Evolutionary conservation across 2,329 filamentous ascomycete species (phyloP), one percentile per base, ranked within the genome.

Genomic region (Magnaporthiopsis incrustans): DNA sequence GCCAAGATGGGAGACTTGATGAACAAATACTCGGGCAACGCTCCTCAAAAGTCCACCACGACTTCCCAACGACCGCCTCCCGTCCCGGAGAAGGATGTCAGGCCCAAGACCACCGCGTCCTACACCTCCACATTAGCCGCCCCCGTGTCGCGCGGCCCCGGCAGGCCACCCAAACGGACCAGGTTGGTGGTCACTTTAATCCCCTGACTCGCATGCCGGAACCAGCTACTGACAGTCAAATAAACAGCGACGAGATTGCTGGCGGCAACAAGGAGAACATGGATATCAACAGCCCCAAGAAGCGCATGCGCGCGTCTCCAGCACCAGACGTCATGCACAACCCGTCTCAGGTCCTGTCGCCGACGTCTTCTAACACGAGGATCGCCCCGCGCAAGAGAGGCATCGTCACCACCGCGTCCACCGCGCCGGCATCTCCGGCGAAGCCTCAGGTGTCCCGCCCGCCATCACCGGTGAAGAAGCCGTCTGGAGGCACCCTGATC

Each of bases 1-100:
- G 82, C 86, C 67, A 96, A 86, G 65, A 94, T 99, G 82, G 87
- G 87, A 64, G 93, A 97, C 59, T 81, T 98, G 11, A 74, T 93
- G 15, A 72, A 76, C 61, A 85, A 79, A 68, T 78, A 78, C 68
- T 65, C 70, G 18, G 65, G 76, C n/a, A 71, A 70, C 62, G 70
- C 70, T 7, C 65, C 68, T 30, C 66, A 73, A 27, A 66, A 67
- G 62, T 67, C 72, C 62, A 62, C 67, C 61, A 65, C 70, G 61
- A 64, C 70, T 58, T 50, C 71, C 71, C 63, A 68, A 68, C 69
- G 70, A 64, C 77, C 78, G 67, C 81, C 82, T 15, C 77, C 81
- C 3, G 78, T 83, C 4, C 80, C 81, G 0, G 76, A 77, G 61
- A 86, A 85, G 72, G 82, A 84, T 68, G 70, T 63, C 26, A 11